phyloP scores from a whole-genome alignment of 257 asterid species.

The Solanum medicagineum region DNA sequence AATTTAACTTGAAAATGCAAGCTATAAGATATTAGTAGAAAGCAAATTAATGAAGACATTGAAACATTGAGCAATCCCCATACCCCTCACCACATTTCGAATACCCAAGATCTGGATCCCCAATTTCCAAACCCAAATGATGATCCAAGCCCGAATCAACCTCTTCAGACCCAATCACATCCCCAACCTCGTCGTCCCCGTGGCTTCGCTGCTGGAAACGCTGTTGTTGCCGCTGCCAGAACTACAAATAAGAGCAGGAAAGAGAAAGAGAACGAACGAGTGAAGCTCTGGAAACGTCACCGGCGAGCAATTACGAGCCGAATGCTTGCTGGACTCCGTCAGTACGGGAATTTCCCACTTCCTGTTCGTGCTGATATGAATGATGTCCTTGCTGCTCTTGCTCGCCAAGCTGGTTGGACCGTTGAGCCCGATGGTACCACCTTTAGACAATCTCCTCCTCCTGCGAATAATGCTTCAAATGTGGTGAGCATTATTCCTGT shows the following conservation, averaged over 20 bases:
- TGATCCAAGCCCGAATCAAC: slow-evolving; percentile 8
- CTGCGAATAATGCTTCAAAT: slow-evolving; percentile 21
- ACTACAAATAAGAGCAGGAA: slow-evolving; percentile 18
- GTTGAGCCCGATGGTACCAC: slow-evolving; percentile 62
- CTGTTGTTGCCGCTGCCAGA: neutral
- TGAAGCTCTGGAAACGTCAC: slow-evolving; percentile 61
- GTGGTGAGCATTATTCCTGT: slow-evolving; percentile 20
- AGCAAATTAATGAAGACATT: neutral
- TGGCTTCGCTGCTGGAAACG: slow-evolving; percentile 55
- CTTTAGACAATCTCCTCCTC: slow-evolving; percentile 35
- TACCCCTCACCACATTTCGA: neutral
- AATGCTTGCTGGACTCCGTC: slow-evolving; percentile 68
- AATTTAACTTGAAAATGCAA: too few relatives aligned
- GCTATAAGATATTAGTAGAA: neutral
- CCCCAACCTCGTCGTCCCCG: slow-evolving; percentile 46
- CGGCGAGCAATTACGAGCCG: slow-evolving; percentile 71
- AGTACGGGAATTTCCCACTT: slow-evolving; percentile 60
- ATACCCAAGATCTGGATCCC: slow-evolving; percentile 13
- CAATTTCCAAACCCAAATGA: slow-evolving; percentile 20
- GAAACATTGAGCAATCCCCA: neutral
- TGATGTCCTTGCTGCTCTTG: slow-evolving; percentile 69
- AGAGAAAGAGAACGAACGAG: slow-evolving; percentile 66
- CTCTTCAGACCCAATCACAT: neutral
- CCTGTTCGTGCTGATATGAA: slow-evolving; percentile 76
- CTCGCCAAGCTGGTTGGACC: slow-evolving; percentile 65